Evolutionary conservation across 352 stramenopile species (phyloP).

Genomic region (Phytopythium chamaehyphon): DNA sequence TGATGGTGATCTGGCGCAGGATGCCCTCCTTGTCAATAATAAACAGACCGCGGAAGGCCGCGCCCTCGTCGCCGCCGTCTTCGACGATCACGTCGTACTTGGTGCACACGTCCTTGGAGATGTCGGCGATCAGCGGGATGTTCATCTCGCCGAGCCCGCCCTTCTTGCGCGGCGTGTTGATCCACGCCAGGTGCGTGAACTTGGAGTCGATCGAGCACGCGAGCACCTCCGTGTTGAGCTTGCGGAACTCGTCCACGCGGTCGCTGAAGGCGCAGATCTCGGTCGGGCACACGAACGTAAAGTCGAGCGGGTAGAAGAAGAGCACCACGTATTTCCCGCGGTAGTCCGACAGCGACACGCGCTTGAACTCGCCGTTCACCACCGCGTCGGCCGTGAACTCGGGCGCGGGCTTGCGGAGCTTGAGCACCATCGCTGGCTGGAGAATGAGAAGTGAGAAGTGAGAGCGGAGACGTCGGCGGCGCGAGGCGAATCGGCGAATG

Average conservation of each 20-base stretch:
- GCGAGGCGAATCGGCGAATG: too few species aligned
- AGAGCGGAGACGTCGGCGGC: not conserved
- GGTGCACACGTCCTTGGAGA: constrained; percentile 80
- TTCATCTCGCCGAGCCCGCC: constrained; percentile 89
- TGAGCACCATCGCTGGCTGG: constrained; percentile 37
- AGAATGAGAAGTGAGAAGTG: constrained; percentile 2
- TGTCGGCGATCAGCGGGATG: constrained; percentile 87
- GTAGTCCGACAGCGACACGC: constrained; percentile 83
- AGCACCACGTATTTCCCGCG: constrained; percentile 89
- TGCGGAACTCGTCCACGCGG: constrained; percentile 71
- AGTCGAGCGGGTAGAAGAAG: constrained; percentile 92
- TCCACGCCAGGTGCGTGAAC: constrained; percentile 88
- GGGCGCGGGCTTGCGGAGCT: constrained; percentile 63
- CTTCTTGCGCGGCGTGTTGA: constrained; percentile 87
- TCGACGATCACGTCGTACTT: constrained; percentile 86
- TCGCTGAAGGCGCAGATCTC: constrained; percentile 91
- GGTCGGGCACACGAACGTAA: constrained; percentile 91
- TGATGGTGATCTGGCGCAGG: constrained; percentile 84
- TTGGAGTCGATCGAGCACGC: constrained; percentile 85
- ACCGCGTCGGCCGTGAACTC: constrained; percentile 77
- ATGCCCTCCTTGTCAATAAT: constrained; percentile 89
- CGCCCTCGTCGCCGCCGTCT: constrained; percentile 60
- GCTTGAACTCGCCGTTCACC: constrained; percentile 83
- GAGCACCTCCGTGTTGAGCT: constrained; percentile 71
- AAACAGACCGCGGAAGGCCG: constrained; percentile 86